Evolutionary conservation across 2,329 filamentous ascomycete genomes (phyloP), one percentile per base, ranked within the genome.

Genomic region (Cercospora sp.): DNA sequence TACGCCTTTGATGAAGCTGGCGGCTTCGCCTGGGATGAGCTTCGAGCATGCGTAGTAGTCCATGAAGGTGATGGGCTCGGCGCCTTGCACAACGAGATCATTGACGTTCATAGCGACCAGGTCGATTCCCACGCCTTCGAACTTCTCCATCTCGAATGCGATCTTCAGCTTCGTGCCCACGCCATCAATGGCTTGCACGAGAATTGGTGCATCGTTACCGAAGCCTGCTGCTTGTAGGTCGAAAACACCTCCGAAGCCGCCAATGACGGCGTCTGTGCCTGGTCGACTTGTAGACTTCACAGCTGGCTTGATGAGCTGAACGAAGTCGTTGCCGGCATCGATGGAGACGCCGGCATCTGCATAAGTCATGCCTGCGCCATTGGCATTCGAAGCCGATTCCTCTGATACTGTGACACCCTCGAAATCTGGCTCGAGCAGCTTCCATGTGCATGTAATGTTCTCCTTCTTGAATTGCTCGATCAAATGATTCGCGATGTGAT

Each of bases 91-190:
- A 62, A 99, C 90, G 0, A 99, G 86, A 77, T 99, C 95, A 80
- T 99, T 99, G 78, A 98, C 95, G 80, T 97, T 98, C 94, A 98
- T 98, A 73, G 95, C 95, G 3, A 99, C 95, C 40, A 99, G 87
- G 78, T 99, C 95, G 74, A 99, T 93, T 69, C 95, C 95, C 10
- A 99, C 94, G 3, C 94, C 97, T 80, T 94, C 90, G 81, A 97
- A 95, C 82, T 96, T 93, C 74, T 89, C 87, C 83, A 96, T 91
- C 12, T 89, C 88, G 78, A 97, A 94, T 0, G 95, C 95, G 76
- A 99, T 92, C 86, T 96, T 96, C 75, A 98, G 90, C 84, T 98
- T 98, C 60, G 94, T 98, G 68, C 94, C 95, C 42, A 98, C 93
- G 63, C 95, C 95, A 78, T 99, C 95, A 72, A 97, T 98, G 68